These are phyloP conservation scores for Acanthamoeba royreba DNA, from an alignment of 208 protist species.

Conservation along the genomic window DNA sequence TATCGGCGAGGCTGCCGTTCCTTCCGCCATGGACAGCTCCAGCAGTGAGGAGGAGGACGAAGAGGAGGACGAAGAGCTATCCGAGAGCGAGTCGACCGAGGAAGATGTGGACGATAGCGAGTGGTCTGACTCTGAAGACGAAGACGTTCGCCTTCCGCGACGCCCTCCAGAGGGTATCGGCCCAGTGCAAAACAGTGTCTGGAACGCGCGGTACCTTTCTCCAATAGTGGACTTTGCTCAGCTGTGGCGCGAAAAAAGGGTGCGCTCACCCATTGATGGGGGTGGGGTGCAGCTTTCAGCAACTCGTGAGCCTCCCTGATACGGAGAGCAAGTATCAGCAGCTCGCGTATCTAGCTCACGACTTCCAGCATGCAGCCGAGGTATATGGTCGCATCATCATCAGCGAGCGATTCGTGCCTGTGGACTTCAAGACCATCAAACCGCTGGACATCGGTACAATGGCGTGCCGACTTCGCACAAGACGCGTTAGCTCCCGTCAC, in stretches of 20 bases:
- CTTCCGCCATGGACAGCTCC: no score
- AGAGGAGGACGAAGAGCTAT: background rate
- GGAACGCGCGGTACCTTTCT: background rate
- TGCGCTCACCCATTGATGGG: no score
- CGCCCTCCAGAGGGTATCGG: background rate
- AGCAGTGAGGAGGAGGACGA: background rate
- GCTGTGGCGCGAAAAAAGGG: no score
- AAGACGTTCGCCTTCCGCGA: background rate
- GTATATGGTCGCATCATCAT: constrained; percentile 67
- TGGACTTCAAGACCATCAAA: constrained; percentile 56
- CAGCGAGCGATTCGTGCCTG: constrained; percentile 42
- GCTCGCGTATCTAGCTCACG: constrained; percentile 35
- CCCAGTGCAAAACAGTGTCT: background rate
- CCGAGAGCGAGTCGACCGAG: background rate
- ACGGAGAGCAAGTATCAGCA: constrained; percentile 13
- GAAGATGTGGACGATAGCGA: background rate
- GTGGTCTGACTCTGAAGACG: background rate
- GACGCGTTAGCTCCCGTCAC: background rate
- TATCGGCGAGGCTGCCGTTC: background rate
- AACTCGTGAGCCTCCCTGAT: background rate
- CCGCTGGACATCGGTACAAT: background rate
- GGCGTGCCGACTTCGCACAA: background rate
- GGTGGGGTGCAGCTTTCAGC: constrained; percentile 38
- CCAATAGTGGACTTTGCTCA: background rate
- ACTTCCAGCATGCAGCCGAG: constrained; percentile 62